Evolutionary conservation across 179 eudicot genomes (phyloP).

Genomic region (Amaranthus tricolor): DNA sequence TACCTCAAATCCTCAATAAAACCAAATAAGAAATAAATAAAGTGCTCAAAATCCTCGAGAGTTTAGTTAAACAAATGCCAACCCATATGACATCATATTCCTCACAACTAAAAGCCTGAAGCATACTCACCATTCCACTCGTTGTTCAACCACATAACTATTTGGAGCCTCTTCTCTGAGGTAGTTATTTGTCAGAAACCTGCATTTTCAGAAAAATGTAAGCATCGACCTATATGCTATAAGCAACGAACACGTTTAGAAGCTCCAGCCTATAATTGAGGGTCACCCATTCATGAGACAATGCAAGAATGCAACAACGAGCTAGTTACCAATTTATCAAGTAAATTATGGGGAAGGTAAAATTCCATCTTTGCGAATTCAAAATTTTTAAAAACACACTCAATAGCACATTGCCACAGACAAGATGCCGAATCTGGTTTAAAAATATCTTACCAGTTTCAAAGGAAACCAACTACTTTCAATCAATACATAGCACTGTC

Average conservation of each 20-base stretch:
- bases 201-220: constrained; percentile 22
- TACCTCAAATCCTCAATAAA: background rate
- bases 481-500: background rate
- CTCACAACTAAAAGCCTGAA: constrained; percentile 8
- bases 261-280: background rate
- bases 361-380: background rate
- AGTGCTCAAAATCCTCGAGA: background rate
- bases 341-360: background rate
- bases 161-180: constrained; percentile 92
- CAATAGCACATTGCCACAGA: background rate
- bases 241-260: background rate
- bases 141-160: constrained; percentile 96
- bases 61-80: background rate
- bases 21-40: background rate
- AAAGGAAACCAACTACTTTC: background rate
- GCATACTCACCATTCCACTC: constrained; percentile 93
- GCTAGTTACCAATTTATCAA: background rate
- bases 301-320: background rate
- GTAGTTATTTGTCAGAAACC: constrained; percentile 93
- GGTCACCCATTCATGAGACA: background rate
- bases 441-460: background rate
- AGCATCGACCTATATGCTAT: background rate
- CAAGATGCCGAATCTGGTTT: background rate
- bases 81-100: background rate
- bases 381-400: background rate